Percentiles rank a stretch among this genome's conserved stretches.
These are phyloP conservation scores for Suillus spraguei DNA, from an alignment of 768 basidiomycete species.

Conservation along the genomic window DNA sequence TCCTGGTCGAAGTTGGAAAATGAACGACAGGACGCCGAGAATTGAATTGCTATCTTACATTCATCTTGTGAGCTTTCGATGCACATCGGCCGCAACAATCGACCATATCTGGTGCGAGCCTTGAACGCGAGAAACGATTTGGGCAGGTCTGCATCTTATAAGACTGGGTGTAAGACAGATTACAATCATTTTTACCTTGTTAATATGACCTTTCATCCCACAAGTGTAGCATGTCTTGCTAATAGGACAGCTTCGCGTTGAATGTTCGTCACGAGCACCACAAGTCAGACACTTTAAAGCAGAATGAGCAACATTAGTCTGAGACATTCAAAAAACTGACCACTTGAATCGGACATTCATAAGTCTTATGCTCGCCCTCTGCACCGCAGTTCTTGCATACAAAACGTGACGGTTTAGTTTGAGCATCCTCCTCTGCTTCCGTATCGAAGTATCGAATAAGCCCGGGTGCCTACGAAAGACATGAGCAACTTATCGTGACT, in stretches of 20 bases:
- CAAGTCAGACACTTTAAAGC: constrained; percentile 71
- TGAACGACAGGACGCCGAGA: not conserved
- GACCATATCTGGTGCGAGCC: constrained; percentile 27
- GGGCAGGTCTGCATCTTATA: constrained; percentile 60
- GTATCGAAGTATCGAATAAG: constrained; percentile 68
- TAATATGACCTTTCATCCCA: constrained; percentile 85
- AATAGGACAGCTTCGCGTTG: constrained; percentile 76
- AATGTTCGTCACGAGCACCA: constrained; percentile 78
- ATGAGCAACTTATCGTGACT: constrained; percentile 1
- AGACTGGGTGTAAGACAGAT: constrained; percentile 7
- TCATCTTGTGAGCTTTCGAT: constrained; percentile 61
- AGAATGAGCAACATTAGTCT: constrained; percentile 1
- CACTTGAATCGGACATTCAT: constrained; percentile 70
- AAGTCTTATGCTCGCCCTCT: constrained; percentile 69
- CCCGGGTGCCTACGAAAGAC: constrained; percentile 43
- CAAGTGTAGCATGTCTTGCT: constrained; percentile 81
- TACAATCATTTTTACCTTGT: constrained; percentile 42
- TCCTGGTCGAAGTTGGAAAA: constrained; percentile 48
- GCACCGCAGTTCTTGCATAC: constrained; percentile 81
- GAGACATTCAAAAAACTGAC: constrained; percentile 43
- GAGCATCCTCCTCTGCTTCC: constrained; percentile 38
- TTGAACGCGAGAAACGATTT: constrained; percentile 46
- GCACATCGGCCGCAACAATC: constrained; percentile 72
- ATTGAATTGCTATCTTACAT: constrained; percentile 44
- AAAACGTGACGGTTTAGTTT: constrained; percentile 45